A percentile compares a stretch with the other conserved stretches of the same genome.
Conservation (phyloP, 2,329 filamentous ascomycete genomes). For the Gaeumannomyces sp. region DNA sequence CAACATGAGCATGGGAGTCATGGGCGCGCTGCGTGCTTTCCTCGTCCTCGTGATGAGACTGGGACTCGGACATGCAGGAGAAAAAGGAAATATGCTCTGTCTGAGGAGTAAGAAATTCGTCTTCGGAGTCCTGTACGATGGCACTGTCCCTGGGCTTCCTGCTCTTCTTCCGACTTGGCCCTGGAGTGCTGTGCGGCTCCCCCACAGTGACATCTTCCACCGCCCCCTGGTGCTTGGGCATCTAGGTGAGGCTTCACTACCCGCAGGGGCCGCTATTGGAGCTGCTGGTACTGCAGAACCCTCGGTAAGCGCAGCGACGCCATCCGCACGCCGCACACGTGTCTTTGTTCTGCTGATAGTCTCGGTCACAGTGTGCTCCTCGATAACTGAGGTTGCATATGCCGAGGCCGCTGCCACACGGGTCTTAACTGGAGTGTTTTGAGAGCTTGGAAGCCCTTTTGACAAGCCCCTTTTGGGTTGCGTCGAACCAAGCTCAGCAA, state of each 20-base stretch:
- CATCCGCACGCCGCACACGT: conserved; percentile 12
- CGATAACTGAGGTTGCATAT: conserved; percentile 13
- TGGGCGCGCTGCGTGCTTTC: neutral
- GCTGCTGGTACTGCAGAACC: neutral
- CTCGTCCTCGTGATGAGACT: neutral
- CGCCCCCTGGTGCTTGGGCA: neutral
- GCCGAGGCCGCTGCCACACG: conserved; percentile 7
- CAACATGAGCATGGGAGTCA: neutral
- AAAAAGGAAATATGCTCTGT: conserved; percentile 27
- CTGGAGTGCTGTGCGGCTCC: conserved; percentile 6
- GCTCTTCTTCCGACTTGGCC: conserved; percentile 16
- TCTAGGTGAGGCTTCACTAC: neutral
- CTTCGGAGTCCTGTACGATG: conserved; percentile 51
- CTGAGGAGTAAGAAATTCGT: conserved; percentile 42
- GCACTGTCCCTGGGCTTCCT: conserved; percentile 18
- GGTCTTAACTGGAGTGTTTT: conserved; percentile 1
- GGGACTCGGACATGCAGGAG: conserved; percentile 14
- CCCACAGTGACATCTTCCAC: neutral
- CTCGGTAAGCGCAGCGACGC: conserved; percentile 7
- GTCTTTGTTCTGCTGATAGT: conserved; percentile 19
- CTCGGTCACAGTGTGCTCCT: conserved; percentile 18
- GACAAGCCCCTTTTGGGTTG: conserved; percentile 20
- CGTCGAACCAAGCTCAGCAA: conserved; percentile 33
- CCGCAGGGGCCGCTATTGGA: neutral
- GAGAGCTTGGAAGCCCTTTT: conserved; percentile 4